Percentiles rank a stretch among this genome's conserved stretches.
These are phyloP conservation scores for Cryptococcus wingfieldii DNA, from an alignment of 1,284 basidiomycete species.

Conservation along the genomic window DNA sequence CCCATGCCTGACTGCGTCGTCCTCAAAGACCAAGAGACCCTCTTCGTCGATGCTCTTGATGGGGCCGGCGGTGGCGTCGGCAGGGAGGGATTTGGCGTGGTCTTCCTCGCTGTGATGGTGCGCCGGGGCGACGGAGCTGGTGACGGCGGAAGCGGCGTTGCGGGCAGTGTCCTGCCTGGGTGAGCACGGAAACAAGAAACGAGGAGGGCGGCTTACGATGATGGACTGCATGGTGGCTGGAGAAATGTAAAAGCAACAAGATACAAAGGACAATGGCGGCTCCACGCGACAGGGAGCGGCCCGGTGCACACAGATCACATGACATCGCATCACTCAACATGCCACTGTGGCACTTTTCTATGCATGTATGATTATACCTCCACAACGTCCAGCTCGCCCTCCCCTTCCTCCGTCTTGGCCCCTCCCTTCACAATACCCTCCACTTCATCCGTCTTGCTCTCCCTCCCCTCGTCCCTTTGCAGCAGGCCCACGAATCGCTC, in stretches of 20 bases:
- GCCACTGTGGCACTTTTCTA: too few relatives aligned
- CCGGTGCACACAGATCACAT: neutral
- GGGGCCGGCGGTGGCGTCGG: slow-evolving; percentile 16
- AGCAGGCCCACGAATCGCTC: slow-evolving; percentile 70
- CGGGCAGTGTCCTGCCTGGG: slow-evolving; percentile 11
- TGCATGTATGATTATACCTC: slow-evolving; percentile 5
- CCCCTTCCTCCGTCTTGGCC: slow-evolving; percentile 22
- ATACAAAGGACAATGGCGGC: neutral
- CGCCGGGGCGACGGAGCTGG: slow-evolving; percentile 7
- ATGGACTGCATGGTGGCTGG: slow-evolving; percentile 20
- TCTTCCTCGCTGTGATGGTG: slow-evolving; percentile 26
- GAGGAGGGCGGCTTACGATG: slow-evolving; percentile 5
- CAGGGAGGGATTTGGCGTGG: slow-evolving; percentile 21
- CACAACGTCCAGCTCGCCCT: slow-evolving; percentile 14
- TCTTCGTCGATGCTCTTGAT: slow-evolving; percentile 30
- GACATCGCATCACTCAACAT: neutral
- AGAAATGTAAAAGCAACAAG: neutral
- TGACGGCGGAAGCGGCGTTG: slow-evolving; percentile 8
- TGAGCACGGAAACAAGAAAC: neutral
- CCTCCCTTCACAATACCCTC: slow-evolving; percentile 49
- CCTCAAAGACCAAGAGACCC: slow-evolving; percentile 33
- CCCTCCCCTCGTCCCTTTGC: slow-evolving; percentile 63
- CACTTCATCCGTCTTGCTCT: slow-evolving; percentile 50
- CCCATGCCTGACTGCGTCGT: slow-evolving; percentile 30
- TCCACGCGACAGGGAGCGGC: too few relatives aligned